Evolutionary conservation across 2,329 filamentous ascomycete genomes (phyloP).

Genomic region (Hymenoscyphus fraxineus): DNA sequence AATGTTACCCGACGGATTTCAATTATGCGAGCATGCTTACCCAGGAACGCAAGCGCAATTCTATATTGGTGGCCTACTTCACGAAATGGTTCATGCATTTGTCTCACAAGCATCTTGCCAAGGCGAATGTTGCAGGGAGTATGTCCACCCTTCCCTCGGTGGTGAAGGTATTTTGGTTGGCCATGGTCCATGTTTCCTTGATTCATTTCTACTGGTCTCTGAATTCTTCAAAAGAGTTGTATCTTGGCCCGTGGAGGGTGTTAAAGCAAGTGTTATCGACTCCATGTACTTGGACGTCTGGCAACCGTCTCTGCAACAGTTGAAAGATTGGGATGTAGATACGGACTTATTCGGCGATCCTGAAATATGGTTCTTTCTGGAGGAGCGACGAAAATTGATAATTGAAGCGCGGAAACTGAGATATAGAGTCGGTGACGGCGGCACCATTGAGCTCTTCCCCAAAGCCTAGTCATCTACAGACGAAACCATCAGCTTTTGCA

Average conservation of each 20-base stretch:
- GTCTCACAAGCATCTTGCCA: background rate
- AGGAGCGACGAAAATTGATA: background rate
- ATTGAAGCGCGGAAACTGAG: background rate
- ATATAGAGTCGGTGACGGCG: no score
- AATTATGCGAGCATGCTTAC: background rate
- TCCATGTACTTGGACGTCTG: background rate
- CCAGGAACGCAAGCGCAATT: background rate
- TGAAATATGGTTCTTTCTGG: background rate
- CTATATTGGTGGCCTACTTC: background rate
- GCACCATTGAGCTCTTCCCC: no score
- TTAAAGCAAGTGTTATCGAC: background rate
- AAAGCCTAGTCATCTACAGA: no score
- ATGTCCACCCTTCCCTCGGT: background rate
- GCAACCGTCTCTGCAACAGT: background rate
- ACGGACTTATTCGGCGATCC: background rate
- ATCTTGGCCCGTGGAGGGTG: background rate
- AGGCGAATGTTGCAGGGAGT: background rate
- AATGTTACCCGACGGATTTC: background rate
- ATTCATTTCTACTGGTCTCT: background rate
- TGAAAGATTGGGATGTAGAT: background rate
- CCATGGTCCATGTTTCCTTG: background rate
- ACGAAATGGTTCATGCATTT: background rate
- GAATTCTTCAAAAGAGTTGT: background rate
- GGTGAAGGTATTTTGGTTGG: background rate
- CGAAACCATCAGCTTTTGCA: no score